Evolutionary conservation across 169 alveolate genomes (phyloP).

Genomic region (Plasmodium cynomolgi): DNA sequence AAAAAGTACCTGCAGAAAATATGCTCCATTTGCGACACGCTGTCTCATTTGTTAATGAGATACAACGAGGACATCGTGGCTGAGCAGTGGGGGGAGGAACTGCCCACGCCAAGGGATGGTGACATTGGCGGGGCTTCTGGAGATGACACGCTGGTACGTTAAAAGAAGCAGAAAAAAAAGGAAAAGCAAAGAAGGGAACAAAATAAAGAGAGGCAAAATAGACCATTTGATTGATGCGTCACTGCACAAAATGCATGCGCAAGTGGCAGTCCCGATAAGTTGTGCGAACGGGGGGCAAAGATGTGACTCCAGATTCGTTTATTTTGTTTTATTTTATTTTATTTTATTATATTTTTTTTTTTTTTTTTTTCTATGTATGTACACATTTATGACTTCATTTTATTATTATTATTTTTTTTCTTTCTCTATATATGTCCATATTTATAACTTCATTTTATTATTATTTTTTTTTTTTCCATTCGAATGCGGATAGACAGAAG

Average conservation of each 20-base stretch:
- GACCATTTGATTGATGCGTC: background rate
- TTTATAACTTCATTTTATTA: background rate
- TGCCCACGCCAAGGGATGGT: background rate
- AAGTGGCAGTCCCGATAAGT: background rate
- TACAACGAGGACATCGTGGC: background rate
- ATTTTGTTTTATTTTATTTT: too few relatives aligned
- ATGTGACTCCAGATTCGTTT: background rate
- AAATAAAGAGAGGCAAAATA: background rate
- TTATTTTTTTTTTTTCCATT: background rate
- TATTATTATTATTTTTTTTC: background rate
- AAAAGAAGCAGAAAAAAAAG: background rate
- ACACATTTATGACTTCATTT: too few relatives aligned
- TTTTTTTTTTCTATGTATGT: too few relatives aligned
- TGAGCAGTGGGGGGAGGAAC: background rate
- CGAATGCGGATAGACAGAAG: background rate
- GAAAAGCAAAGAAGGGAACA: background rate
- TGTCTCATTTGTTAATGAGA: conserved; percentile 19
- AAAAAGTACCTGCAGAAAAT: conserved; percentile 28
- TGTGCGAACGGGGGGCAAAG: background rate
- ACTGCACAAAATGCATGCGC: background rate
- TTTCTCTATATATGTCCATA: background rate
- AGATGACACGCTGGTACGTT: background rate
- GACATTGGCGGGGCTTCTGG: background rate
- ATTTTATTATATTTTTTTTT: too few relatives aligned
- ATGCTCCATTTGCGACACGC: conserved; percentile 7